phyloP scores from a whole-genome alignment of 2,329 filamentous ascomycete species.

The Fusarium citri region DNA sequence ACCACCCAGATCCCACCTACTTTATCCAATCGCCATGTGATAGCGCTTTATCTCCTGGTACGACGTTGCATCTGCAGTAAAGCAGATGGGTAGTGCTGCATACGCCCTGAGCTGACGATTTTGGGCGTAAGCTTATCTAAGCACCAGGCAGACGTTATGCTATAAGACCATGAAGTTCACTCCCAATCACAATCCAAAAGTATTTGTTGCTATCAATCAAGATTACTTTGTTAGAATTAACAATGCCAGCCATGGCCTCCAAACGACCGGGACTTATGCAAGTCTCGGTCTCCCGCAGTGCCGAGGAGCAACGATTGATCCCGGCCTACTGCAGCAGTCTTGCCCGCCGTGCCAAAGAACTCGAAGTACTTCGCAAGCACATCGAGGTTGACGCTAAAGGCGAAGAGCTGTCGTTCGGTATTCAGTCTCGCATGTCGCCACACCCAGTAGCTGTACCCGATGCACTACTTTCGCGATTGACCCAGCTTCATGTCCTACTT shows the following conservation, averaged over 20 bases:
- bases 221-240: accelerated
- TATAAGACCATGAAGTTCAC: not conserved
- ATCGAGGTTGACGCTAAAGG: conserved; percentile 7
- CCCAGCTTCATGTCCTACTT: conserved; percentile 14
- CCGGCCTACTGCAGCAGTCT: conserved; percentile 27
- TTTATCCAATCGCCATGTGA: too few relatives aligned
- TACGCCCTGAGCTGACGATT: not conserved
- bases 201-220: not conserved
- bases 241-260: conserved; percentile 17
- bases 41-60: not conserved
- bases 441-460: conserved; percentile 11
- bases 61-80: too few relatives aligned
- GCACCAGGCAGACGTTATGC: not conserved
- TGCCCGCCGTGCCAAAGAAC: conserved; percentile 15
- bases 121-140: not conserved
- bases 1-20: not conserved
- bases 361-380: conserved; percentile 11
- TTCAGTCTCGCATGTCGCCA: conserved; percentile 19
- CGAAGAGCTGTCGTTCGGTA: not conserved
- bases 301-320: conserved; percentile 18
- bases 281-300: conserved; percentile 28
- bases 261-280: conserved; percentile 20
- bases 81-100: not conserved
- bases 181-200: not conserved
- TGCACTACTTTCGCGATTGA: not conserved